Percentiles rank a stretch among this genome's conserved stretches.
These are phyloP conservation scores for Microstegium vimineum DNA, from an alignment of 176 grass and related monocot species.

Conservation along the genomic window DNA sequence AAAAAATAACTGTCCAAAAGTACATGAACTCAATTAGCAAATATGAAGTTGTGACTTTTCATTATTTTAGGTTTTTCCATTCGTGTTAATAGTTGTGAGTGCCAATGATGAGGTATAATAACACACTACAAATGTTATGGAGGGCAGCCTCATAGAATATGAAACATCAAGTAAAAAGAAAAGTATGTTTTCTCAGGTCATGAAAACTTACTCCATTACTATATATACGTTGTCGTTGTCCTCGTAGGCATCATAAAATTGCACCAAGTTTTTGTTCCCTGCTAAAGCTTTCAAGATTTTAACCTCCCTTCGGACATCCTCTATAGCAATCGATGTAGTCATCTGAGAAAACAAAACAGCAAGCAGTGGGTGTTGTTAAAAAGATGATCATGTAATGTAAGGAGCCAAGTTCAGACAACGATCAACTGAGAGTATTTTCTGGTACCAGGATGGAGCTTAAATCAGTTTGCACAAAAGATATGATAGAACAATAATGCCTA, in stretches of 20 bases:
- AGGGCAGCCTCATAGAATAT: neutral
- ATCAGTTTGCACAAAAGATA: neutral
- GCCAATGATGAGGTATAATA: neutral
- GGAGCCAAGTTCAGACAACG: neutral
- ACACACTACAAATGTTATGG: neutral
- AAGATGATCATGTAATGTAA: neutral
- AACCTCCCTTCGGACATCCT: constrained; percentile 82
- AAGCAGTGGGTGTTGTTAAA: neutral
- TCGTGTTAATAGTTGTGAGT: neutral
- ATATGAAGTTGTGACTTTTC: neutral
- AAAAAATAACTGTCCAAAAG: neutral
- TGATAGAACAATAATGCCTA: neutral
- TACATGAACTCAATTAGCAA: neutral
- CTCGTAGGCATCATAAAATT: constrained; percentile 86
- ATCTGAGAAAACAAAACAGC: constrained; percentile 53
- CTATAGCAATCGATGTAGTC: constrained; percentile 83
- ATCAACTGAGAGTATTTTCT: neutral
- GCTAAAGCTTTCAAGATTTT: constrained; percentile 80
- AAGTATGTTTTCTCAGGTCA: neutral
- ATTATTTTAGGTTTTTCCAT: neutral
- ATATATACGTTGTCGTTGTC: constrained; percentile 79
- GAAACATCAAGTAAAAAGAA: constrained; percentile 9
- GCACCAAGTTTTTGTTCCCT: constrained; percentile 71
- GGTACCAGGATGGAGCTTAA: neutral
- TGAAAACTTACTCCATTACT: constrained; percentile 79